A percentile compares a stretch with the other conserved stretches of the same genome.
Evolutionary conservation across 2,329 filamentous ascomycete genomes (phyloP).

Genomic region (Monosporascus sp.): DNA sequence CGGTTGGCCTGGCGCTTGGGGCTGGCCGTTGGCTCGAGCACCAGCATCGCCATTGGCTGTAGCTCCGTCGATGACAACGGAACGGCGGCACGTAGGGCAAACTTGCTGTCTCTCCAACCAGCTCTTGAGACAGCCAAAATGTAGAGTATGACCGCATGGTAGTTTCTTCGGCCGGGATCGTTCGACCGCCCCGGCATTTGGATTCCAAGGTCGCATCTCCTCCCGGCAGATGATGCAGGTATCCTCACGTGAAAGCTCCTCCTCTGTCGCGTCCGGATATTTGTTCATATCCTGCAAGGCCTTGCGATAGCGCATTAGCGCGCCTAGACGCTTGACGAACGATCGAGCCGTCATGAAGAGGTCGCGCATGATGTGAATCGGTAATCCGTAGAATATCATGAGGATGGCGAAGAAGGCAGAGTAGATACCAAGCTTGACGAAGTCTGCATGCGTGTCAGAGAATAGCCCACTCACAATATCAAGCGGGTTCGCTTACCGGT

Average conservation of each 20-base stretch:
- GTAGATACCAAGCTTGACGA: constrained; percentile 86
- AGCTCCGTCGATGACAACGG: constrained; percentile 62
- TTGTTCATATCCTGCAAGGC: constrained; percentile 92
- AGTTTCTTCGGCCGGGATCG: constrained; percentile 88
- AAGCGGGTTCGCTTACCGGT: constrained; percentile 54
- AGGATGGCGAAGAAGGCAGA: constrained; percentile 89
- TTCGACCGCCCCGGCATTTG: constrained; percentile 66
- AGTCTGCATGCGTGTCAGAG: constrained; percentile 51
- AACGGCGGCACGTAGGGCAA: constrained; percentile 86
- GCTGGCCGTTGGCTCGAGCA: constrained; percentile 29
- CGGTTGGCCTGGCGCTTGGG: constrained; percentile 20
- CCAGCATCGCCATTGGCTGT: constrained; percentile 28
- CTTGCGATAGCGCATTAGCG: constrained; percentile 83
- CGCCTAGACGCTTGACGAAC: constrained; percentile 82
- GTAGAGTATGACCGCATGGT: constrained; percentile 90
- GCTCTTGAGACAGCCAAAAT: constrained; percentile 89
- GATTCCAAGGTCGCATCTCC: constrained; percentile 81
- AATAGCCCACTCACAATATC: not conserved
- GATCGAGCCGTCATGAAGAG: constrained; percentile 90
- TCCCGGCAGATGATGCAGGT: constrained; percentile 98
- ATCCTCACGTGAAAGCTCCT: constrained; percentile 80
- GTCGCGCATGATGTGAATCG: constrained; percentile 94
- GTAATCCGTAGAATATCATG: constrained; percentile 87
- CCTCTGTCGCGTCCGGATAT: constrained; percentile 84
- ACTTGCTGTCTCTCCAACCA: constrained; percentile 98